Conservation (phyloP, 176 grass and related monocot species). For the Metroxylon sagu region DNA sequence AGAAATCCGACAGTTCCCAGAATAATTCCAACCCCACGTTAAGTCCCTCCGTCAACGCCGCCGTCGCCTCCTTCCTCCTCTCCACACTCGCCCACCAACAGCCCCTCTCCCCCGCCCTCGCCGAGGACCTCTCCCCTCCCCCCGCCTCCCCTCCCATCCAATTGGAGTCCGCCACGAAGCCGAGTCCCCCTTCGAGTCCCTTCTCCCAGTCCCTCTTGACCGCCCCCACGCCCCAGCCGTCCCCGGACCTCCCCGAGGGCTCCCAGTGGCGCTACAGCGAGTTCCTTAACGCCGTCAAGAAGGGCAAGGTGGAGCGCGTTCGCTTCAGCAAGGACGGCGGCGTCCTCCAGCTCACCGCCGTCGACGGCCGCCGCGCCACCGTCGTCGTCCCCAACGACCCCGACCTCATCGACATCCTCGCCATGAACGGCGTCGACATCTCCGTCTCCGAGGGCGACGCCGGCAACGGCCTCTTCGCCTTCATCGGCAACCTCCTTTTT, state of each 20-base stretch:
- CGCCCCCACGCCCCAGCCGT: constrained; percentile 34
- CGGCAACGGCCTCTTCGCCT: constrained; percentile 45
- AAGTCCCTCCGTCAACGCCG: constrained; percentile 1
- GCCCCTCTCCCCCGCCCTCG: constrained; percentile 25
- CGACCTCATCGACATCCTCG: constrained; percentile 90
- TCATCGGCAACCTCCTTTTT: constrained; percentile 85
- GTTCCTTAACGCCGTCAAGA: constrained; percentile 81
- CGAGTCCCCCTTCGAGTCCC: constrained; percentile 37
- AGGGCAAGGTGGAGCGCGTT: constrained; percentile 85
- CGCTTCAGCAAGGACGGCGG: constrained; percentile 84
- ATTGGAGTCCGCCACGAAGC: constrained; percentile 42
- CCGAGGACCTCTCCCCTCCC: constrained; percentile 29
- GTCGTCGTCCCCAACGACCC: constrained; percentile 85
- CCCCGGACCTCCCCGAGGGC: constrained; percentile 66
- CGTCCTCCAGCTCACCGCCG: constrained; percentile 63
- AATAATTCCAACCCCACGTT: too few relatives aligned
- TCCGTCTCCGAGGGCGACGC: constrained; percentile 85
- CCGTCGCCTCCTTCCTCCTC: constrained; percentile 33
- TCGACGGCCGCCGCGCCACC: constrained; percentile 64
- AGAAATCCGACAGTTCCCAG: too few relatives aligned
- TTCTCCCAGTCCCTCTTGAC: constrained; percentile 59
- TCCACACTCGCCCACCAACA: constrained; percentile 13
- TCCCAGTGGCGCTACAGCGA: constrained; percentile 92
- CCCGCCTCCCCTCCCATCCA: constrained; percentile 20
- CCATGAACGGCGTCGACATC: constrained; percentile 96